These are phyloP conservation scores for Chamaecyparis obtusa DNA, from an alignment of 75 land plant species.

Conservation along the genomic window DNA sequence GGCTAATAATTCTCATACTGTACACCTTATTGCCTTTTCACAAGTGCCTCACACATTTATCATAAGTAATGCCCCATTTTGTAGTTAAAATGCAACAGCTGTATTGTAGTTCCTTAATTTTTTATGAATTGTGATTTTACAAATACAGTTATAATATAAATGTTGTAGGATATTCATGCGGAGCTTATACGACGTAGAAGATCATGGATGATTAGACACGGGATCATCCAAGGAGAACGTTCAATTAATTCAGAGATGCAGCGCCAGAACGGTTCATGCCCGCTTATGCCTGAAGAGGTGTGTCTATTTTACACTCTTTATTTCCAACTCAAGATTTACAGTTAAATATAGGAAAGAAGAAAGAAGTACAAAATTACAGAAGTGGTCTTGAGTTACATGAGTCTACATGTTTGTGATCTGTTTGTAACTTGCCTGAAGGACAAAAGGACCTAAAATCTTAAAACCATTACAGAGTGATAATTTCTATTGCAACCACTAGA, in stretches of 20 bases:
- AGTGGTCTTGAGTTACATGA: background rate
- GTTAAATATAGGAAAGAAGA: background rate
- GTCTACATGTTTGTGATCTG: background rate
- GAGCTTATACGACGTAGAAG: slow-evolving; percentile 79
- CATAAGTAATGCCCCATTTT: background rate
- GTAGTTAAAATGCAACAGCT: background rate
- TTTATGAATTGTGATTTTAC: background rate
- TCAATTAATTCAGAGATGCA: slow-evolving; percentile 60
- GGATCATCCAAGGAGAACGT: slow-evolving; percentile 46
- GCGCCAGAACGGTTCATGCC: slow-evolving; percentile 74
- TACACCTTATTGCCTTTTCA: background rate
- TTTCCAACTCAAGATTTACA: background rate
- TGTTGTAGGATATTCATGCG: slow-evolving; percentile 77
- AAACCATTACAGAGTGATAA: background rate
- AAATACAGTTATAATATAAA: background rate
- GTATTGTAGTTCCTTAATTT: background rate
- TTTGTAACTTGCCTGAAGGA: background rate
- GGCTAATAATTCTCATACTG: background rate
- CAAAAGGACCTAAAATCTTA: background rate
- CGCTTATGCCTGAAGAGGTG: slow-evolving; percentile 96
- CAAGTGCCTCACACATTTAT: background rate
- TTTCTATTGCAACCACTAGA: background rate
- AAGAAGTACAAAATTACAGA: background rate
- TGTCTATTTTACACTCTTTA: background rate
- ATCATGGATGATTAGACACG: slow-evolving; percentile 64